Conservation (phyloP, 345 rosid genomes). For the Dimocarpus longan region DNA sequence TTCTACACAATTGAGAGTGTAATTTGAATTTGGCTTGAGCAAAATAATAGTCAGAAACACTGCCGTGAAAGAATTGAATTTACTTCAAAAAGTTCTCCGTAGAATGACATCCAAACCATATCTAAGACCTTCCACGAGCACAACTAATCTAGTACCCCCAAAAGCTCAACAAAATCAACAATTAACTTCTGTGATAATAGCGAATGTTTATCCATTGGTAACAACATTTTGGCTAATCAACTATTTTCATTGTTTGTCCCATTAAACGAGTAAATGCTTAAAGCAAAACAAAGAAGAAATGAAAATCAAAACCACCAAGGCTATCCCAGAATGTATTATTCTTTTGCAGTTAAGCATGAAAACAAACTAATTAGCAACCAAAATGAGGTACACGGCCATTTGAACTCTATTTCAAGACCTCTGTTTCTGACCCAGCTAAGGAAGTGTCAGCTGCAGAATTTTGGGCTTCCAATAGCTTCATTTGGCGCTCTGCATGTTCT, state of each 20-base stretch:
- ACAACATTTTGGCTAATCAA: neutral
- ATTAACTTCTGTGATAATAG: neutral
- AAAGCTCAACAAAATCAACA: neutral
- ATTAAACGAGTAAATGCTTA: neutral
- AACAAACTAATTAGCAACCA: neutral
- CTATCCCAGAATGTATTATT: neutral
- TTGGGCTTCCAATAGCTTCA: constrained; percentile 75
- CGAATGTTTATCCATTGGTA: neutral
- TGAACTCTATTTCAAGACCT: constrained; percentile 26
- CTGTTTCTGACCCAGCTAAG: constrained; percentile 20
- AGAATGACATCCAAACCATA: neutral
- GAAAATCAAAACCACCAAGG: neutral
- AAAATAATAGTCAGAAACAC: too few species aligned
- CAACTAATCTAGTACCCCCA: too few species aligned
- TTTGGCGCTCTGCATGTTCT: constrained; percentile 96
- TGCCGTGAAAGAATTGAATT: neutral
- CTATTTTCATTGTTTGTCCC: neutral
- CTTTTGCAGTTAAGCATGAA: constrained; percentile 5
- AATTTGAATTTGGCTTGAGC: too few species aligned
- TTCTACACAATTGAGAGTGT: too few species aligned
- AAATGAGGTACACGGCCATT: neutral
- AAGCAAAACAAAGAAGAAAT: constrained; percentile 1
- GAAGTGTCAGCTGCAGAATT: constrained; percentile 39
- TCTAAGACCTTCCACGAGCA: neutral
- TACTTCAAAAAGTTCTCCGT: neutral